phyloP scores from a whole-genome alignment of 805 yeast species.

The Jamesozyma spencerorum region DNA sequence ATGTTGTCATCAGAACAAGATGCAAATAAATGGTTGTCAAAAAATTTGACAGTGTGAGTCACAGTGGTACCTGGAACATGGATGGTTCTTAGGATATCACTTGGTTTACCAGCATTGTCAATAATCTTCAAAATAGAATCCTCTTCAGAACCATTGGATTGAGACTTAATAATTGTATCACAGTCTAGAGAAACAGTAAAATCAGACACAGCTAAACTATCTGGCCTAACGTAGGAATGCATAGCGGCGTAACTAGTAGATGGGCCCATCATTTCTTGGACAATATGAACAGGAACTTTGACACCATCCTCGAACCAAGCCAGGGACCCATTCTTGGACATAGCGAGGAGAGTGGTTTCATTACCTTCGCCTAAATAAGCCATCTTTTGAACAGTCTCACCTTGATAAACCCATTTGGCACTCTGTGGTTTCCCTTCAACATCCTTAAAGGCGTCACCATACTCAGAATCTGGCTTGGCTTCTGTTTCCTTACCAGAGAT shows the following conservation, averaged over 20 bases:
- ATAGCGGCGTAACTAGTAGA: conserved; percentile 19
- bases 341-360: conserved; percentile 25
- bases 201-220: conserved; percentile 17
- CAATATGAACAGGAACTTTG: conserved; percentile 22
- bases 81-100: conserved; percentile 18
- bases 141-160: conserved; percentile 18
- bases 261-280: conserved; percentile 23
- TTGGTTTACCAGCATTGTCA: conserved; percentile 22
- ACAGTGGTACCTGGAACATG: conserved; percentile 19
- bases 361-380: conserved; percentile 26
- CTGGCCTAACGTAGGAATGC: conserved; percentile 14
- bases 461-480: conserved; percentile 44
- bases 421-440: conserved; percentile 9
- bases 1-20: conserved; percentile 23
- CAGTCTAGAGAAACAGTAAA: conserved; percentile 19
- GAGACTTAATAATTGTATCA: conserved; percentile 21
- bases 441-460: conserved; percentile 62
- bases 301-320: conserved; percentile 24
- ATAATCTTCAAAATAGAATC: conserved; percentile 20
- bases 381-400: conserved; percentile 20
- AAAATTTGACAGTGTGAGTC: conserved; percentile 21
- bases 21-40: conserved; percentile 21
- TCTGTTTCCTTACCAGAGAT: conserved; percentile 14
- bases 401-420: conserved; percentile 20
- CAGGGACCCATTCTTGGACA: conserved; percentile 22